Evolutionary conservation across 148 eudicot genomes (phyloP), one percentile per base, ranked within the genome.

Genomic region (Bassia scoparia): DNA sequence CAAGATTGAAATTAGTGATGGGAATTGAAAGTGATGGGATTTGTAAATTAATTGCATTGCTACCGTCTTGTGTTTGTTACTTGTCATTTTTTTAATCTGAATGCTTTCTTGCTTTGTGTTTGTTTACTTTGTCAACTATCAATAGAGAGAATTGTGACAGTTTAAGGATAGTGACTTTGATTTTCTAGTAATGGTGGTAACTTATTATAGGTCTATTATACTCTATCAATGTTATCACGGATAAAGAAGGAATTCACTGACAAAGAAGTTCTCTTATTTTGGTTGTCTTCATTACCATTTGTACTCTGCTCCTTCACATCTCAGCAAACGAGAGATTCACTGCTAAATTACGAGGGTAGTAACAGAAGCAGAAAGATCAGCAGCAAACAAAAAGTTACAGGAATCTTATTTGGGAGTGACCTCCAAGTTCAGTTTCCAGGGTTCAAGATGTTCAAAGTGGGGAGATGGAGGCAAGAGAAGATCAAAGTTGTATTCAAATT

Each of bases 401-500:
- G 56, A 43, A 54, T 56, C 44, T 60, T 50, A 30, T n/a, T 60
- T 37, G 26, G 29, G n/a, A 37, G 24, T 27, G 31, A 8, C 10
- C 37, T 71, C 7, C 7, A 38, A 61, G 34, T 24, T 12, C 53
- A 75, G 26, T 65, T 26, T 38, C 55, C 34, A 20, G 11, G 72
- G 76, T 29, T 30, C 67, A 80, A 85, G 79, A 96, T 96, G 99
- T 96, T 96, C 85, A 96, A 87, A 83, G 80, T 87, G 8, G 84
- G 87, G 12, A 87, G 80, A 85, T 81, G 86, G 85, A 82, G 83
- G 72, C 83, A 83, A 37, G 90, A 96, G 73, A 92, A 88, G 89
- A 79, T 90, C 85, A 96, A 96, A 83, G 86, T 83, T 52, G 89
- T 96, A 2, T 92, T 96, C 85, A 81, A 61, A 70, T 65, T 96